Conservation (phyloP, 148 eudicot genomes). For the Rhododendron griersonianum region DNA sequence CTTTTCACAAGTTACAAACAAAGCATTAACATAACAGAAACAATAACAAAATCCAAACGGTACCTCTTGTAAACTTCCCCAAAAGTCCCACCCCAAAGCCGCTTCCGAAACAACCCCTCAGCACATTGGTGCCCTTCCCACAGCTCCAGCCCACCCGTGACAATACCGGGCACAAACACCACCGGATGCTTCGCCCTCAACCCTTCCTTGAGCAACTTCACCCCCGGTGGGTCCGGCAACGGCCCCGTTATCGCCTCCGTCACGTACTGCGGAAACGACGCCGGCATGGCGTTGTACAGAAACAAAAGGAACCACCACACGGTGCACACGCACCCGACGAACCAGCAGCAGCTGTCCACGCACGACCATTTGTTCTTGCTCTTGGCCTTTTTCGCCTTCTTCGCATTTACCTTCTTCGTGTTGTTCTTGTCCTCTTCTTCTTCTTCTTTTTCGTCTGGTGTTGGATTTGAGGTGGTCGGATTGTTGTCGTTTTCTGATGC, state of each 20-base stretch:
- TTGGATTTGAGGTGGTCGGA: slow-evolving; percentile 4
- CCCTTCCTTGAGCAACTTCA: slow-evolving; percentile 62
- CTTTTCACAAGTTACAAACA: no score
- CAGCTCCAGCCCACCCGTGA: slow-evolving; percentile 51
- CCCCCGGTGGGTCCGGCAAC: slow-evolving; percentile 56
- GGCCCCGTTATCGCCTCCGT: slow-evolving; percentile 57
- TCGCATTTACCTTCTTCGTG: not conserved
- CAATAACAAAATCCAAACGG: not conserved
- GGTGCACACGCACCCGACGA: slow-evolving; percentile 56
- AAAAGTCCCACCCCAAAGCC: slow-evolving; percentile 97
- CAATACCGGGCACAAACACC: slow-evolving; percentile 58
- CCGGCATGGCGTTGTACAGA: slow-evolving; percentile 46
- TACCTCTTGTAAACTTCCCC: slow-evolving; percentile 94
- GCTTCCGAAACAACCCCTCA: slow-evolving; percentile 73
- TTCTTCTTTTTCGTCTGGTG: slow-evolving; percentile 10
- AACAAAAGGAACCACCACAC: slow-evolving; percentile 74
- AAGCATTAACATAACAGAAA: not conserved
- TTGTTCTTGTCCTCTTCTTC: slow-evolving; percentile 7
- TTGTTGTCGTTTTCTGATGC: not conserved
- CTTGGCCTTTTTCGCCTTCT: not conserved
- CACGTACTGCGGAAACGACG: slow-evolving; percentile 57
- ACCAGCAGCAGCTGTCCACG: slow-evolving; percentile 74
- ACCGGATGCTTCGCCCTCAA: slow-evolving; percentile 58
- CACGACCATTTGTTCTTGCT: slow-evolving; percentile 50
- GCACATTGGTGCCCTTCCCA: slow-evolving; percentile 66